Base-by-base conservation (phyloP, 441 rosid genomes). In the Omphalea diandra region DNA sequence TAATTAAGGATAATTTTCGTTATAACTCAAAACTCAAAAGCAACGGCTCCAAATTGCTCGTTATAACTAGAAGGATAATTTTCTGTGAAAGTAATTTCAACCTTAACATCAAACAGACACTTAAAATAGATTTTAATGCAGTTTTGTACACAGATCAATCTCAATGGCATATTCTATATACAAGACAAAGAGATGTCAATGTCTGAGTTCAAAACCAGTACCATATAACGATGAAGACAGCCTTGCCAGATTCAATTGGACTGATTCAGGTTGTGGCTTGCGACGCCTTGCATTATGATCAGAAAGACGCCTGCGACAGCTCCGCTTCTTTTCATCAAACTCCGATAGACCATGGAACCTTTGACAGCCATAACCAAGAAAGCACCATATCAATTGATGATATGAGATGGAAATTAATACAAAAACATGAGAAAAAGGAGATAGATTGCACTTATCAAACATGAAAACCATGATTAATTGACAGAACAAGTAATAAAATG, bases 231-330 rank as follows among this genome's bases (percentile, higher is more conserved):
- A 66, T 15, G 88, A 64, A 63, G 87, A 76, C 44, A 83, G 78
- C 26, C 88, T 77, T 60, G 85, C 80, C 47, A 84, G 76, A 70
- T 76, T 86, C 66, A 84, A 63, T 44, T 81, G 86, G 64, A 80
- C 71, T 5, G 83, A 75, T 63, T 87, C 94, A 44, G 87, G 84
- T 66, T 85, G 97, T 65, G 94, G 93, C 76, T 90, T 94, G 73
- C 98, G 95, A 11, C 98, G 93, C 77, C 98, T 84, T 71, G 97
- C 97, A 84, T 94, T 94, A 76, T 94, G 98, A 80, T 94, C 97
- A 65, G 89, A 88, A 57, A 91, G 90, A 54, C 97, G 95, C 75
- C 86, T 79, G 35, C 97, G 90, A 65, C 98, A 94, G 83, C 98
- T 94, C 55, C 97, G 81, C 82, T 94, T 94, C 87, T 86, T 91